Base-by-base conservation (phyloP, 2,329 filamentous ascomycete genomes). In the Cyanodermella asteris region DNA sequence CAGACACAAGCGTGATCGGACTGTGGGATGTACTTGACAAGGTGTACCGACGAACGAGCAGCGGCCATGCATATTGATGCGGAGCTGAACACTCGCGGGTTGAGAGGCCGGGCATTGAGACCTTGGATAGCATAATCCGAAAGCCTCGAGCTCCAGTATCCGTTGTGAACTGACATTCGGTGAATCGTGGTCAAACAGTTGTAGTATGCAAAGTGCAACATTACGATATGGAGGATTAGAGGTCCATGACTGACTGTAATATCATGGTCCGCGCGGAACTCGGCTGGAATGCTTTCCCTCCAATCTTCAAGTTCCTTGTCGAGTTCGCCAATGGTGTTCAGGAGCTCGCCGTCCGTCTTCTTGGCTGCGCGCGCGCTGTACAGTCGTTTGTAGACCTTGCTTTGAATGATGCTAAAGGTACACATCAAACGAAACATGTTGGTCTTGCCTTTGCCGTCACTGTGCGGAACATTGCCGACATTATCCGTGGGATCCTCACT, bases 171-270 rank as follows among this genome's bases (percentile, higher is more conserved):
- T 20, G 80, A 91, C 87, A 94, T 97, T 25, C 87, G 77, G 46
- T 97, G 87, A 34, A 97, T 93, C 0, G 87, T 97, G 1, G 84
- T 93, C 25, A 97, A 53, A 39, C 82, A 93, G 46, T 97, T 97
- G 55, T 94, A 94, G 49, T 97, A 97, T 2, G 80, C 73, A 40
- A 97, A 90, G 46, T 97, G 87, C 29, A 97, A 55, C 45, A 91
- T 78, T 31, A 91, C 82, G 26, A 97, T 69, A 36, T 94, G 84
- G 12, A 97, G 57, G 12, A 94, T 82, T n/a, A 94, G 59, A 1
- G 84, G 82, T 1, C 81, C 90, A 45, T 93, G 80, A 0, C 74
- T 75, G 1, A 80, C 78, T 46, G 81, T 82, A 47, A 97, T 94
- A 47, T 93, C 82, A 44, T 93, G 72, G 47, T 94, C 87, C 1